These are phyloP conservation scores for Suillus subaureus DNA, from an alignment of 768 basidiomycete species.

Conservation along the genomic window DNA sequence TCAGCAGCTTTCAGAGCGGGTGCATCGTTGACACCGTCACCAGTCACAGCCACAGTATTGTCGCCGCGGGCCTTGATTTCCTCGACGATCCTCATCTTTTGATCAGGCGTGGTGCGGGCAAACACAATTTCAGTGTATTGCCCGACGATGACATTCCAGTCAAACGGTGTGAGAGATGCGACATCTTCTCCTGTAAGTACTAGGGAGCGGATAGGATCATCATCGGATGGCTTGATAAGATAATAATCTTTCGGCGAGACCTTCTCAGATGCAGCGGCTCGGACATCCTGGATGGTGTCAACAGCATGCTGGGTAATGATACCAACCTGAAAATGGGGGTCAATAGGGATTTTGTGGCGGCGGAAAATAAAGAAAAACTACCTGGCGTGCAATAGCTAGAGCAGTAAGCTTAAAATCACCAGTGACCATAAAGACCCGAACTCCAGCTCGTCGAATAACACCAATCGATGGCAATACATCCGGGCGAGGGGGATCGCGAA, in stretches of 20 bases:
- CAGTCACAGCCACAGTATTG: conserved; percentile 46
- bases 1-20: conserved; percentile 47
- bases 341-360: not conserved
- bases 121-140: conserved; percentile 44
- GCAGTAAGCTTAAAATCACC: too few species aligned
- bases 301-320: conserved; percentile 37
- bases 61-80: conserved; percentile 43
- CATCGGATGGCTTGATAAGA: conserved; percentile 32
- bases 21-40: conserved; percentile 52
- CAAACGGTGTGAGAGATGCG: conserved; percentile 27
- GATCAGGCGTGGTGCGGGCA: conserved; percentile 49
- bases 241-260: conserved; percentile 14
- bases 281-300: conserved; percentile 27
- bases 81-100: conserved; percentile 53
- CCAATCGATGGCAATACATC: conserved; percentile 46
- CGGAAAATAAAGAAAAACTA: not conserved
- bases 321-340: conserved; percentile 28
- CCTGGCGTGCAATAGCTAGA: too few species aligned
- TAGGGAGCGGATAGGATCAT: conserved; percentile 35
- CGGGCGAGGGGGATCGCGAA: conserved; percentile 52
- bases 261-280: conserved; percentile 19
- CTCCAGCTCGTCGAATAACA: conserved; percentile 37
- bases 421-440: too few species aligned
- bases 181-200: conserved; percentile 43
- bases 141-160: conserved; percentile 37